A percentile compares a stretch with the other conserved stretches of the same genome.
Conservation (phyloP, 2,329 filamentous ascomycete genomes). For the Metarhizium brunneum region DNA sequence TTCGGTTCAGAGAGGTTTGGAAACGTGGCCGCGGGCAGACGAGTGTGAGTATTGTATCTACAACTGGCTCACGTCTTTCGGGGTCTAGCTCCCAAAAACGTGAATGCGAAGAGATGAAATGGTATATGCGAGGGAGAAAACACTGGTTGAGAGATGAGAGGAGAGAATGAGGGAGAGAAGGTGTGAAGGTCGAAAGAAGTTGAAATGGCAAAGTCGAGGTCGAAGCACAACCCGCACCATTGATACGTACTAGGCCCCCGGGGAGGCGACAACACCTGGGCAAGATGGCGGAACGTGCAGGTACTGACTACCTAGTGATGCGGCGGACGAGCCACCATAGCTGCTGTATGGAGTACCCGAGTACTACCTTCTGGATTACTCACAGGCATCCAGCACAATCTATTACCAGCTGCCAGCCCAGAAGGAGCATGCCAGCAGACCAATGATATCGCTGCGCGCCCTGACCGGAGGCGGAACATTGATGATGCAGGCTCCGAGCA, state of each 20-base stretch:
- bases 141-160: slow-evolving; percentile 3
- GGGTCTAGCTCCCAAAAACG: background rate
- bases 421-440: slow-evolving; percentile 12
- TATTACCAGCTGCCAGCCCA: background rate
- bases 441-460: slow-evolving; percentile 25
- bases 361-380: slow-evolving; percentile 4
- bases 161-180: slow-evolving; percentile 9
- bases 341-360: background rate
- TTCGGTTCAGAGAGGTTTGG: slow-evolving; percentile 13
- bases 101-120: background rate
- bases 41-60: background rate
- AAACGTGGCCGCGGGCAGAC: slow-evolving; percentile 12
- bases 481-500: slow-evolving; percentile 17
- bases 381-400: slow-evolving; percentile 3
- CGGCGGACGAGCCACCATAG: background rate
- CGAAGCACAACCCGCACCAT: slow-evolving; percentile 1
- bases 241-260: no score
- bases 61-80: background rate
- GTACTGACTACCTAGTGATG: background rate
- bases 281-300: background rate
- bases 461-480: slow-evolving; percentile 26
- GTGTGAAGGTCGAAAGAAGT: slow-evolving; percentile 12
- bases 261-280: background rate
- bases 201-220: slow-evolving; percentile 12
- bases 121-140: slow-evolving; percentile 7